Conservation (phyloP, 2,329 filamentous ascomycete species). For the Myriangium duriaei region DNA sequence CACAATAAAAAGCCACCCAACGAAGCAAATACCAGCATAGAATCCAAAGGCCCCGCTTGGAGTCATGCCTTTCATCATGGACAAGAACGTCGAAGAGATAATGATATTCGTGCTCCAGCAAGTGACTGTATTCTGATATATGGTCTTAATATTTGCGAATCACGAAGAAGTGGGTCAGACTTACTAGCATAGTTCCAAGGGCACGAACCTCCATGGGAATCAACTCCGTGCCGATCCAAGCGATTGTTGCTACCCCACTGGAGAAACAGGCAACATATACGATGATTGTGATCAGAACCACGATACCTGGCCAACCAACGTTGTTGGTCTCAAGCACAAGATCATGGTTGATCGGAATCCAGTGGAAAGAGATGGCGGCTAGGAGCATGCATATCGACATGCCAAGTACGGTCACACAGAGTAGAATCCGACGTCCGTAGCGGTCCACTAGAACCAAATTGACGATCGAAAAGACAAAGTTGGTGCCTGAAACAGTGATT, state of each 20-base stretch:
- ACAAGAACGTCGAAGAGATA: conserved; percentile 26
- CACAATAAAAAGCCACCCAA: conserved; percentile 28
- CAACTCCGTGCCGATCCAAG: conserved; percentile 27
- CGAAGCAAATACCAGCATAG: conserved; percentile 28
- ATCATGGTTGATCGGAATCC: conserved; percentile 38
- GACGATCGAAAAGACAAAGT: conserved; percentile 64
- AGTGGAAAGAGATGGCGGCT: conserved; percentile 61
- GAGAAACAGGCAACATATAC: conserved; percentile 24
- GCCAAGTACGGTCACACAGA: conserved; percentile 36
- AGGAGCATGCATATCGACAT: conserved; percentile 62
- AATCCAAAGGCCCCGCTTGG: conserved; percentile 28
- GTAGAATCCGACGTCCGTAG: conserved; percentile 62
- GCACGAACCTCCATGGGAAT: conserved; percentile 27
- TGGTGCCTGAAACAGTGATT: conserved; percentile 68
- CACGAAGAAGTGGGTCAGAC: conserved; percentile 10
- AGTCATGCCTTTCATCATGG: conserved; percentile 27
- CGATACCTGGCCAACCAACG: conserved; percentile 23
- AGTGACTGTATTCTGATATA: conserved; percentile 14
- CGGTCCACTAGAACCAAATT: conserved; percentile 68
- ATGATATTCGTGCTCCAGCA: conserved; percentile 23
- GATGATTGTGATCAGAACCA: conserved; percentile 27
- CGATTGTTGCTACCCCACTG: conserved; percentile 17
- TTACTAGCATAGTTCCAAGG: conserved; percentile 25
- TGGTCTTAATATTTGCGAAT: too few relatives aligned
- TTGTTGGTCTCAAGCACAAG: conserved; percentile 21